Evolutionary conservation across 768 basidiomycete species (phyloP), one percentile per base, ranked within the genome.

Genomic region (Boletus pseudo-olivaceus): DNA sequence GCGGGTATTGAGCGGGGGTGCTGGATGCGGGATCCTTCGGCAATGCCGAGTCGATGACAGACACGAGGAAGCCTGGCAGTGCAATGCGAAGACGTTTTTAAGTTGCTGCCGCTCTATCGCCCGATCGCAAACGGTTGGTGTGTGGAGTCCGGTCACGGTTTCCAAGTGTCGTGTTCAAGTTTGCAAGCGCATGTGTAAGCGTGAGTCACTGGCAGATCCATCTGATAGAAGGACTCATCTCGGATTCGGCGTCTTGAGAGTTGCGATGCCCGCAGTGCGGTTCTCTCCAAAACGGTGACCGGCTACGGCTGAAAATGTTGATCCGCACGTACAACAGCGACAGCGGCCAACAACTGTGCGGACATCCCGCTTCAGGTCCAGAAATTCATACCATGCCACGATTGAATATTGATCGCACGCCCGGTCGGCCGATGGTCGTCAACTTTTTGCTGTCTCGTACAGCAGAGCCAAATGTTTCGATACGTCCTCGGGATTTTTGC

Each of bases 61-160:
- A 11, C n/a, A 5, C 8, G 30, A 55, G 5, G 26, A 23, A 23
- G 2, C 23, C 45, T 23, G 35, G 51, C 1, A n/a, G 19, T 7
- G 5, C 37, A 12, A 54, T 55, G 20, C n/a, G 9, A n/a, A 7
- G 12, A 34, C 1, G 34, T 55, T 3, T 3, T 26, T 20, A 23
- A 23, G 23, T 23, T 23, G 23, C 41, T 7, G 35, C 14, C 5
- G 47, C 32, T 0, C 2, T 50, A 11, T 53, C 52, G 1, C 30
- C 46, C 0, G 38, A 45, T 20, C n/a, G n/a, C 29, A 55, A 53
- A 29, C 12, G 54, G 50, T 19, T 55, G 3, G 39, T 35, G 3
- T 54, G 49, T 41, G 53, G 49, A 5, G 14, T 51, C 26, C n/a
- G 12, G n/a, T n/a, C n/a, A n/a, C n/a, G n/a, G n/a, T n/a, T n/a